Evolutionary conservation across 1,284 basidiomycete genomes (phyloP).

Genomic region (Golubevia pallescens): DNA sequence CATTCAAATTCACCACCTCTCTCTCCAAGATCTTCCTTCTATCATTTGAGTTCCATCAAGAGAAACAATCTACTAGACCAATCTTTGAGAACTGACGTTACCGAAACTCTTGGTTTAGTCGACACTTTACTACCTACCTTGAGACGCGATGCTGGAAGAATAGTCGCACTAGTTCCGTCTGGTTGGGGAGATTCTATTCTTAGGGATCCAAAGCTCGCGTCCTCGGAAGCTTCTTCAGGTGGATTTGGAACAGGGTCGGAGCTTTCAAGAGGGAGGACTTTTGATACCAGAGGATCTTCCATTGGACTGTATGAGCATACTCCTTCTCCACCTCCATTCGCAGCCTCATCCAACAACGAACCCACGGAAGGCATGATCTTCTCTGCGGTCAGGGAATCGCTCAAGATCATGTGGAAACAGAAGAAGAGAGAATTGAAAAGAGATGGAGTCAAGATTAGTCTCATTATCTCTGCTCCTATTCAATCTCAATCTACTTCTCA

Average conservation of each 20-base stretch:
- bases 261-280: background rate
- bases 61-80: background rate
- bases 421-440: background rate
- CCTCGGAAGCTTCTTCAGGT: no score
- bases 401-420: background rate
- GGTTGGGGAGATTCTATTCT: slow-evolving; percentile 7
- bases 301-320: background rate
- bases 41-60: background rate
- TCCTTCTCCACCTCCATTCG: background rate
- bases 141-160: slow-evolving; percentile 26
- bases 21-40: slow-evolving; percentile 12
- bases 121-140: slow-evolving; percentile 32
- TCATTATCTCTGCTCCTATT: background rate
- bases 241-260: no score
- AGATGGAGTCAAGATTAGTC: background rate
- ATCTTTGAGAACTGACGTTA: slow-evolving; percentile 31
- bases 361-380: background rate
- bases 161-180: slow-evolving; percentile 26
- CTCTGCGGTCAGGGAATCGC: background rate
- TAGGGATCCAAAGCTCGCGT: background rate
- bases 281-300: background rate
- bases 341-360: background rate
- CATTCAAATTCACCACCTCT: slow-evolving; percentile 28
- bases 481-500: background rate
- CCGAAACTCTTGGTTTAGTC: slow-evolving; percentile 25